Percentiles rank a stretch among this genome's conserved stretches.
These are phyloP conservation scores for Stephania yunnanensis DNA, from an alignment of 164 flowering plant species.

Conservation along the genomic window DNA sequence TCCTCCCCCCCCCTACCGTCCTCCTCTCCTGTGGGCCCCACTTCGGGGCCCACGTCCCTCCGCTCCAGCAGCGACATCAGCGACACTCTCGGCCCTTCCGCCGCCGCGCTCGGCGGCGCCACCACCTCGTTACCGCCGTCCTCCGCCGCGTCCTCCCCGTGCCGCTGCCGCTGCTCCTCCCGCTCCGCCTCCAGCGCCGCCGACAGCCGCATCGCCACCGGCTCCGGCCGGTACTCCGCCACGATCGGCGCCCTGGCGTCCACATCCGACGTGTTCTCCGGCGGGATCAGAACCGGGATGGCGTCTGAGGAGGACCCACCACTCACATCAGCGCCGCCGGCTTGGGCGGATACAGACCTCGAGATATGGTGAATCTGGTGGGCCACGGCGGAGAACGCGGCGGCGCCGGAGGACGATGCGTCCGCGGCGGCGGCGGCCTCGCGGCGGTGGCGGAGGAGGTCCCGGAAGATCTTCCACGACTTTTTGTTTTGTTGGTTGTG, in stretches of 20 bases:
- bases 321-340: no score
- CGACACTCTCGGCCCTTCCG: conserved; percentile 49
- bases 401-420: background rate
- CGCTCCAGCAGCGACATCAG: conserved; percentile 81
- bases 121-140: no score
- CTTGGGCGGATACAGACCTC: background rate
- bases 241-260: background rate
- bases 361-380: background rate
- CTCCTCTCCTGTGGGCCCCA: conserved; percentile 29
- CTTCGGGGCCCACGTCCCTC: conserved; percentile 32
- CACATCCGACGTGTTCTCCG: background rate
- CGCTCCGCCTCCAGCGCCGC: conserved; percentile 7
- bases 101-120: no score
- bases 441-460: conserved; percentile 2
- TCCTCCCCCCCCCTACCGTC: conserved; percentile 18
- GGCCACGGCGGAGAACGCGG: no score
- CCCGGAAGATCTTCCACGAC: background rate
- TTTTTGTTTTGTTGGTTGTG: background rate
- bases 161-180: conserved; percentile 3
- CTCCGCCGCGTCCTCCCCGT: background rate
- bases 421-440: background rate
- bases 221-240: background rate
- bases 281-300: background rate
- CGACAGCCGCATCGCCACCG: background rate
- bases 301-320: background rate